These are phyloP conservation scores for Yamadazyma atlantica DNA, from an alignment of 1,139 yeast genomes.

Conservation along the genomic window DNA sequence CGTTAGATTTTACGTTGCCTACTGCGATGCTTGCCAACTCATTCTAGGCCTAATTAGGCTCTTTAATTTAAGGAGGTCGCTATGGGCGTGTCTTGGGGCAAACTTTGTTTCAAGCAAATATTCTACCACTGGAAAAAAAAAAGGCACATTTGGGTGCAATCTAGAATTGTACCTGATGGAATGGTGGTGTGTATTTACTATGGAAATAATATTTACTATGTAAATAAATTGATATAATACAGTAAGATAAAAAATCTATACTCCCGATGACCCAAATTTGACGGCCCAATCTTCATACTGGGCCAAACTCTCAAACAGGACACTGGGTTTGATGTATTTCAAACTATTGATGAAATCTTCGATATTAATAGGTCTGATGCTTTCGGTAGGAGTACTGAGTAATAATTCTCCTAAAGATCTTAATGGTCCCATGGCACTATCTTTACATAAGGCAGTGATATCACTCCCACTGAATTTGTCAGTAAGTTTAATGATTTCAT, in stretches of 20 bases:
- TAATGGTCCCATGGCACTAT: constrained; percentile 98
- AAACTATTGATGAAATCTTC: constrained; percentile 78
- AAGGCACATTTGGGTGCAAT: too few relatives aligned
- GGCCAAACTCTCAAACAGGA: constrained; percentile 75
- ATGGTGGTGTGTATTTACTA: neutral
- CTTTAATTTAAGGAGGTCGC: too few relatives aligned
- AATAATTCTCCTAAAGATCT: constrained; percentile 87
- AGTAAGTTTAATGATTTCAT: constrained; percentile 58
- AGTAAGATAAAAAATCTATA: constrained; percentile 29
- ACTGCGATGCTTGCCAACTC: too few relatives aligned
- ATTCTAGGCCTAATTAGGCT: too few relatives aligned
- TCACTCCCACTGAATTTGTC: constrained; percentile 93
- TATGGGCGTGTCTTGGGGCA: too few relatives aligned
- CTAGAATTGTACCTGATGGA: too few relatives aligned
- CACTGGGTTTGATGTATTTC: constrained; percentile 88
- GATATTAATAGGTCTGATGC: constrained; percentile 75
- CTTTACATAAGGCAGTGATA: constrained; percentile 92
- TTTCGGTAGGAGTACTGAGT: constrained; percentile 79
- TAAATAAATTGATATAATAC: too few relatives aligned
- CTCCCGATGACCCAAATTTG: constrained; percentile 90
- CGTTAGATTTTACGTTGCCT: too few relatives aligned
- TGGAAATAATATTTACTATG: neutral
- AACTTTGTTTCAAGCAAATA: too few relatives aligned
- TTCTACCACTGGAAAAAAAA: too few relatives aligned
- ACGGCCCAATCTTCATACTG: constrained; percentile 88